phyloP scores from a whole-genome alignment of 306 rosid genomes.

The Fagus crenata region DNA sequence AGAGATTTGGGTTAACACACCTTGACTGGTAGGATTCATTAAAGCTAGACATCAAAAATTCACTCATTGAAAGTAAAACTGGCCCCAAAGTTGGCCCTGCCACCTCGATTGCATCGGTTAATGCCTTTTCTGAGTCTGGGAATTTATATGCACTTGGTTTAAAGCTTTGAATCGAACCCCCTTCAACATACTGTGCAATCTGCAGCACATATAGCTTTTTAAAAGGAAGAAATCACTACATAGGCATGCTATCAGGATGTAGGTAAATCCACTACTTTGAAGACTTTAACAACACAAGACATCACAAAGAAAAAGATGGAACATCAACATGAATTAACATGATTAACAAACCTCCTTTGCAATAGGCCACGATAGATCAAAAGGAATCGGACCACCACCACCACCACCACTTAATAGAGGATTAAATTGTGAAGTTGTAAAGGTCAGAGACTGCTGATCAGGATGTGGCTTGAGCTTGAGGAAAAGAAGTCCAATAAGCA shows the following conservation, averaged over 20 bases:
- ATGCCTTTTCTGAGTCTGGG: conserved; percentile 72
- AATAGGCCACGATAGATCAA: too few species aligned
- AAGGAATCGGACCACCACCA: too few species aligned
- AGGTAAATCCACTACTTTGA: background rate
- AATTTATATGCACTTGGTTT: conserved; percentile 65
- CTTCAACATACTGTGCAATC: conserved; percentile 67
- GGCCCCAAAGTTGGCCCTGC: conserved; percentile 93
- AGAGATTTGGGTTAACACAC: conserved; percentile 42
- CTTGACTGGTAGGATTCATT: conserved; percentile 96
- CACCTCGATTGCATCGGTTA: conserved; percentile 71
- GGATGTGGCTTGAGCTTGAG: conserved; percentile 98
- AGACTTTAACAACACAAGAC: conserved; percentile 3
- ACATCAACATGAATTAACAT: conserved; percentile 21
- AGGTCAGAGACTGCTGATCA: too few species aligned
- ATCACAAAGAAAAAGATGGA: conserved; percentile 2
- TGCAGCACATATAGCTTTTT: conserved; percentile 42
- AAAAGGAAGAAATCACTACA: conserved; percentile 13
- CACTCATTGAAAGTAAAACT: conserved; percentile 79
- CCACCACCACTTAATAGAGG: too few species aligned
- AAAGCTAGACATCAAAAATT: conserved; percentile 96
- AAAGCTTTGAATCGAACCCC: conserved; percentile 78
- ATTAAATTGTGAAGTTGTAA: too few species aligned
- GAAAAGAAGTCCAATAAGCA: conserved; percentile 82
- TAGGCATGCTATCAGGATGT: conserved; percentile 20
- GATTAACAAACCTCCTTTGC: conserved; percentile 65